phyloP scores from a whole-genome alignment of 2,329 filamentous ascomycete genomes.

The Cladosporium sp. region DNA sequence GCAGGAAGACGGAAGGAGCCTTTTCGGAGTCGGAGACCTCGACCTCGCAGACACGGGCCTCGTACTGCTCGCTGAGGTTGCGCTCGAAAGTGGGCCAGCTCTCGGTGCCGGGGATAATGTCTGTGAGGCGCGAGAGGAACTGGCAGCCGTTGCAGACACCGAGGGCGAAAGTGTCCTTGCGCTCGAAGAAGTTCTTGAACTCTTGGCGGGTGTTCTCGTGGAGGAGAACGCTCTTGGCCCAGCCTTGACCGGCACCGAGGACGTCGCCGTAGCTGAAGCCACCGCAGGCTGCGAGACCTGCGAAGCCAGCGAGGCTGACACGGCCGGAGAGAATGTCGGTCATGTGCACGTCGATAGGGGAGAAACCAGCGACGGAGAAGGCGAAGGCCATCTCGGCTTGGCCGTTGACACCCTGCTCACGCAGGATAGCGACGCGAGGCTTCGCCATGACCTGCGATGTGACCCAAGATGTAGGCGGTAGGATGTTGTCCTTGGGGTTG shows the following conservation, averaged over 20 bases:
- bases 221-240: slow-evolving; percentile 89
- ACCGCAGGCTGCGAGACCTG: slow-evolving; percentile 88
- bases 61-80: slow-evolving; percentile 84
- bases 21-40: slow-evolving; percentile 52
- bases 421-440: slow-evolving; percentile 82
- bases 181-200: slow-evolving; percentile 80
- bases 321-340: slow-evolving; percentile 78
- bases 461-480: slow-evolving; percentile 64
- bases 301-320: slow-evolving; percentile 75
- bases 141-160: slow-evolving; percentile 98
- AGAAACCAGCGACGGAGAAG: slow-evolving; percentile 86
- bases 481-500: slow-evolving; percentile 70
- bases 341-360: slow-evolving; percentile 94
- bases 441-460: slow-evolving; percentile 57
- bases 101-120: slow-evolving; percentile 76
- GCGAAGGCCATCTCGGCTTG: slow-evolving; percentile 98
- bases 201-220: slow-evolving; percentile 71
- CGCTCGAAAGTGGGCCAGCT: slow-evolving; percentile 83
- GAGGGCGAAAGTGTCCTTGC: slow-evolving; percentile 84
- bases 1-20: slow-evolving; percentile 73
- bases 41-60: slow-evolving; percentile 83
- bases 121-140: slow-evolving; percentile 79
- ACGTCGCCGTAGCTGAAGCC: slow-evolving; percentile 95
- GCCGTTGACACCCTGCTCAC: slow-evolving; percentile 94
- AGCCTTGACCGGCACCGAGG: slow-evolving; percentile 90